Conservation (phyloP, 176 grass and related monocot species). For the Poa pratensis region DNA sequence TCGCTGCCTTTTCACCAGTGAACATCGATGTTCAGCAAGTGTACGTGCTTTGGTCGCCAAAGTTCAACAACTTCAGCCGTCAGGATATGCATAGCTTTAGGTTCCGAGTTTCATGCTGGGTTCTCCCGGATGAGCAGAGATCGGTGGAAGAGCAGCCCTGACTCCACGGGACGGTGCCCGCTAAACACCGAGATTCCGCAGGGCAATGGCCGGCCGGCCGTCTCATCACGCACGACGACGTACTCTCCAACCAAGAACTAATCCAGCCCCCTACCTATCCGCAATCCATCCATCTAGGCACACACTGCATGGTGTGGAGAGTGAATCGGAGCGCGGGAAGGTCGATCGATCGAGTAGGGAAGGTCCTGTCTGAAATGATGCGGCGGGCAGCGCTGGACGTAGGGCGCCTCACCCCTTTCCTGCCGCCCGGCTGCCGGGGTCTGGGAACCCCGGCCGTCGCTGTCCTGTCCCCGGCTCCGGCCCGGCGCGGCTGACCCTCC, state of each 20-base stretch:
- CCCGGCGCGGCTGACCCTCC: neutral
- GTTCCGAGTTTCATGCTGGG: neutral
- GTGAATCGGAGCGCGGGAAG: slow-evolving; percentile 30
- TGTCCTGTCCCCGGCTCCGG: slow-evolving; percentile 1
- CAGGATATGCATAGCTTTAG: too few species aligned
- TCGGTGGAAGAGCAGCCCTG: neutral
- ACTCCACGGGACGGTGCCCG: neutral
- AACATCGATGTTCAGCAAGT: neutral
- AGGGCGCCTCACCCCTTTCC: slow-evolving; percentile 15
- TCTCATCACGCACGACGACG: slow-evolving; percentile 2
- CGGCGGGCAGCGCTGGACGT: slow-evolving; percentile 26
- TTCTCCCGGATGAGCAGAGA: neutral
- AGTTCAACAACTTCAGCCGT: neutral
- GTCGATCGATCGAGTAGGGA: neutral
- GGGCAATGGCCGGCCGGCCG: neutral
- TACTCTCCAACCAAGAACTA: neutral
- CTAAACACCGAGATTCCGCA: neutral
- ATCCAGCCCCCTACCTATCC: slow-evolving; percentile 11
- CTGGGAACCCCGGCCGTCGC: slow-evolving; percentile 6
- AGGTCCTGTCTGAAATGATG: slow-evolving; percentile 40
- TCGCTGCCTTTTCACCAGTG: neutral
- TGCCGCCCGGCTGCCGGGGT: slow-evolving; percentile 40
- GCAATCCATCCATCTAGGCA: neutral
- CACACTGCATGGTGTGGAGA: neutral
- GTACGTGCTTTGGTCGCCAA: neutral